Evolutionary conservation across 371 early-diverging fungal species (phyloP).

Genomic region (Actinomortierella wolfii): DNA sequence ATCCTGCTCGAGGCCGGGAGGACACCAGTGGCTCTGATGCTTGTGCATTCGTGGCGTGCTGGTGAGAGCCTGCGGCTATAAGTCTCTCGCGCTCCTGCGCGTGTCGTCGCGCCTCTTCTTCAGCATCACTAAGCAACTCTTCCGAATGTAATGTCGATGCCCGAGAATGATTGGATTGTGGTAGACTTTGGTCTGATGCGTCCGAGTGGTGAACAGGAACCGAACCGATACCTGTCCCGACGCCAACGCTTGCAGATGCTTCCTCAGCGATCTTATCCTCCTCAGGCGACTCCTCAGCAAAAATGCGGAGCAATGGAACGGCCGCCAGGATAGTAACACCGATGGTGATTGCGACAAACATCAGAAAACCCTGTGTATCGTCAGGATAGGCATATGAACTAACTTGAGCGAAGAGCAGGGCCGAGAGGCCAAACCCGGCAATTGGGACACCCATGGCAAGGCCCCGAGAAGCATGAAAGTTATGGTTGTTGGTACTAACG

Average conservation of each 20-base stretch:
- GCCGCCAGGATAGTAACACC: conserved; percentile 46
- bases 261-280: conserved; percentile 1
- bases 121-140: conserved; percentile 1
- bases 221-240: conserved; percentile 6
- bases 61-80: background rate
- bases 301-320: conserved; percentile 18
- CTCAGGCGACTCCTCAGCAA: conserved; percentile 11
- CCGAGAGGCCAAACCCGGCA: conserved; percentile 69
- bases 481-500: conserved; percentile 61
- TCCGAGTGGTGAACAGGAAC: background rate
- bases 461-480: conserved; percentile 62
- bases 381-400: conserved; percentile 53
- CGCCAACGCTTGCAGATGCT: conserved; percentile 5
- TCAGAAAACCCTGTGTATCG: conserved; percentile 45
- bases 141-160: background rate
- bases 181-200: too few relatives aligned
- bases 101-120: conserved; percentile 13
- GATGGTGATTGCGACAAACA: conserved; percentile 46
- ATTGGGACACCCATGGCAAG: conserved; percentile 68
- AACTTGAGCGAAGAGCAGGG: conserved; percentile 67
- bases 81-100: conserved; percentile 24
- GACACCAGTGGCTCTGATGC: background rate
- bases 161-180: background rate
- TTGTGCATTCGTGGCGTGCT: conserved; percentile 5
- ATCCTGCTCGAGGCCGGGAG: conserved; percentile 25